These are phyloP conservation scores for Xylaria sp. DNA, from an alignment of 2,329 filamentous ascomycete species.

Conservation along the genomic window DNA sequence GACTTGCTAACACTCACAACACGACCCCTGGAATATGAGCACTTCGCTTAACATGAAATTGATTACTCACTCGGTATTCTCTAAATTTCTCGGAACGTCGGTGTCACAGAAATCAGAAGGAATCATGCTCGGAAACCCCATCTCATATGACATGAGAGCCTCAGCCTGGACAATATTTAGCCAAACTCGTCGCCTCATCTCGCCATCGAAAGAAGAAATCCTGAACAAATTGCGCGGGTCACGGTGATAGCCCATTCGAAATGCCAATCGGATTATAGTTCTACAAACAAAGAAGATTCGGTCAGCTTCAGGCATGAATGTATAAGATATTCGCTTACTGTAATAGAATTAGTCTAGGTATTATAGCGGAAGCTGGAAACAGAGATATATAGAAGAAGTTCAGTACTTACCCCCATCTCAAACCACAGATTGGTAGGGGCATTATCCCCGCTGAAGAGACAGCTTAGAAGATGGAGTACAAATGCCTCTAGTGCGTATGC, in stretches of 20 bases:
- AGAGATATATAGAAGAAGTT: too few relatives aligned
- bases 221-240: conserved; percentile 50
- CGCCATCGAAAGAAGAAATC: conserved; percentile 52
- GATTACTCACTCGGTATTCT: conserved; percentile 49
- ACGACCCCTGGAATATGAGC: too few relatives aligned
- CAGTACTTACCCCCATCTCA: conserved; percentile 43
- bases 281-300: conserved; percentile 26
- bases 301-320: too few relatives aligned
- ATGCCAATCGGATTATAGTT: conserved; percentile 51
- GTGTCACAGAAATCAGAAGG: conserved; percentile 51
- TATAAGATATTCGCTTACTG: too few relatives aligned
- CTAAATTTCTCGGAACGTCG: conserved; percentile 52
- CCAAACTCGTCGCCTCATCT: conserved; percentile 57
- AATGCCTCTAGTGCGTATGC: conserved; percentile 53
- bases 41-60: too few relatives aligned
- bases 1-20: too few relatives aligned
- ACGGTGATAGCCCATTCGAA: conserved; percentile 57
- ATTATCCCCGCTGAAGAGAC: conserved; percentile 43
- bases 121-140: conserved; percentile 61
- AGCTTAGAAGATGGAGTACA: conserved; percentile 49
- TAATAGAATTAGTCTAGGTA: too few relatives aligned
- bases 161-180: conserved; percentile 55
- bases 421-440: conserved; percentile 53
- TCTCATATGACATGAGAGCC: conserved; percentile 57
- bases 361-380: too few relatives aligned